Percentiles rank a stretch among this genome's conserved stretches.
These are phyloP conservation scores for Narthecium ossifragum DNA, from an alignment of 106 monocot genomes.

Conservation along the genomic window DNA sequence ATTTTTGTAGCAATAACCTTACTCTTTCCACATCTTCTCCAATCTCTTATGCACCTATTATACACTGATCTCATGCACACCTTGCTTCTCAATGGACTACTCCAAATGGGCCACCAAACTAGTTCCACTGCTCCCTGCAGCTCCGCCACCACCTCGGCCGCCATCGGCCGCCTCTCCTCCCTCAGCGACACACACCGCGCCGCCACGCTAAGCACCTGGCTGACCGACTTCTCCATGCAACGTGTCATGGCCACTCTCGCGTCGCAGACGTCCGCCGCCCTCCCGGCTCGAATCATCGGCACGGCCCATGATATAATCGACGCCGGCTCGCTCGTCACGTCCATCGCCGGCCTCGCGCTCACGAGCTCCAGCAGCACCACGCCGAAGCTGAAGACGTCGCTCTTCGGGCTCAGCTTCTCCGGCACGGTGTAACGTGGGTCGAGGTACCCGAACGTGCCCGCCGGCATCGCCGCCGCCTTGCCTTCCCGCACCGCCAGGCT, in stretches of 20 bases:
- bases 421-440: constrained; percentile 64
- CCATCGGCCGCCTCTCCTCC: constrained; percentile 39
- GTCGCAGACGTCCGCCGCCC: constrained; percentile 28
- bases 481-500: constrained; percentile 50
- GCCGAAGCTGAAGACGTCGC: constrained; percentile 89
- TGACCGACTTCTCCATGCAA: constrained; percentile 13
- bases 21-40: constrained; percentile 31
- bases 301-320: constrained; percentile 54
- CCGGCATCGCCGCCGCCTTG: constrained; percentile 20
- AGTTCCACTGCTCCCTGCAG: constrained; percentile 18
- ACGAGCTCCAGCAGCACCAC: constrained; percentile 75
- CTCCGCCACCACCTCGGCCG: constrained; percentile 60
- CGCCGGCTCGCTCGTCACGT: constrained; percentile 29
- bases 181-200: constrained; percentile 41
- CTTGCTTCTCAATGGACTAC: background rate
- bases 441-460: constrained; percentile 84
- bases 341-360: constrained; percentile 54
- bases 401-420: constrained; percentile 33
- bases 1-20: constrained; percentile 41
- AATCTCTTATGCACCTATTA: constrained; percentile 13
- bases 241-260: constrained; percentile 20
- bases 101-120: background rate
- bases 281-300: constrained; percentile 26
- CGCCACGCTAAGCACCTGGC: constrained; percentile 31
- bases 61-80: background rate